Conservation (phyloP, 2,329 filamentous ascomycete species). For the Thermoascus crustaceus region DNA sequence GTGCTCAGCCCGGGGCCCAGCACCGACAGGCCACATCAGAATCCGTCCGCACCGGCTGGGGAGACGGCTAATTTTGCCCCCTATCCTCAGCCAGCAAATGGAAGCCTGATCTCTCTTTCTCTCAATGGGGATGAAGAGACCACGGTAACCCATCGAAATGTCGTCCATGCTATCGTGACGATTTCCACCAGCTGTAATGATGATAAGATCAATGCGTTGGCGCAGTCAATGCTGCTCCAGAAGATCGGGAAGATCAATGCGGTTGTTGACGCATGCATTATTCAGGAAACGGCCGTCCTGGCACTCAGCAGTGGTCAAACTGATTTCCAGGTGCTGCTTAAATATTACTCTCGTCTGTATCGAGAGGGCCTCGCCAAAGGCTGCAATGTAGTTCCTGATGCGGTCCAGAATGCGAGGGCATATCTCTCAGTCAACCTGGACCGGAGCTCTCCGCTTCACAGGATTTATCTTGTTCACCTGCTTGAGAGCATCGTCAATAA, state of each 20-base stretch:
- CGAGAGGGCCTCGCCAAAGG: constrained; percentile 65
- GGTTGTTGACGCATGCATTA: constrained; percentile 74
- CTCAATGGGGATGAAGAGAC: constrained; percentile 71
- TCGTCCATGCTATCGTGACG: constrained; percentile 92
- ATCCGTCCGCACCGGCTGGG: constrained; percentile 33
- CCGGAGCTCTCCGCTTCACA: constrained; percentile 65
- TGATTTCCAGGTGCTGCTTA: constrained; percentile 79
- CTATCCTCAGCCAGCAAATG: constrained; percentile 24
- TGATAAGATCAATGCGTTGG: constrained; percentile 84
- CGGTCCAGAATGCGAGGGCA: constrained; percentile 72
- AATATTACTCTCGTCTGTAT: constrained; percentile 68
- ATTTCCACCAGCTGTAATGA: constrained; percentile 76
- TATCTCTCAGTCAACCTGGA: constrained; percentile 64
- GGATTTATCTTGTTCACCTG: constrained; percentile 74
- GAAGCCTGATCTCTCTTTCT: constrained; percentile 59
- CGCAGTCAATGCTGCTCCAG: constrained; percentile 92
- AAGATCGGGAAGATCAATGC: constrained; percentile 81
- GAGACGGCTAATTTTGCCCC: constrained; percentile 40
- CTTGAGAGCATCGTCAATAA: constrained; percentile 83
- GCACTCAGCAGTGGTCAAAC: constrained; percentile 67
- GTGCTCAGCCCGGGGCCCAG: constrained; percentile 67
- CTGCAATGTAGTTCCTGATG: constrained; percentile 58
- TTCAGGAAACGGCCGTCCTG: constrained; percentile 70
- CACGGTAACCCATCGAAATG: constrained; percentile 67
- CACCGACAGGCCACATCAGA: constrained; percentile 38